These are phyloP conservation scores for Scheffersomyces coipomensis DNA, from an alignment of 805 yeast genomes.

Conservation along the genomic window DNA sequence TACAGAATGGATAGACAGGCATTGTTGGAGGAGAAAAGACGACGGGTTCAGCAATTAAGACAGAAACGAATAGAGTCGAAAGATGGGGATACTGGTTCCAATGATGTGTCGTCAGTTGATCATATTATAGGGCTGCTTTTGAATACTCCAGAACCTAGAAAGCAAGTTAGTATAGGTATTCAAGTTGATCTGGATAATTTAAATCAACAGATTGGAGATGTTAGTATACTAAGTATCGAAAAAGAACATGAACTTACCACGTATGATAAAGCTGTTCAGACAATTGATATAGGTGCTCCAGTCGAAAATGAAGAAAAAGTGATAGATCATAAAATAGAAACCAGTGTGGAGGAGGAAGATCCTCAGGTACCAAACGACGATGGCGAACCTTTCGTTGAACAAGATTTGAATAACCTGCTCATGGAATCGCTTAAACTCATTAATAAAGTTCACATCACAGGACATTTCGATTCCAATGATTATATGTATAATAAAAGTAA, in stretches of 20 bases:
- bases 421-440: slow-evolving; percentile 22
- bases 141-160: background rate
- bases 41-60: slow-evolving; percentile 27
- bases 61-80: too few relatives aligned
- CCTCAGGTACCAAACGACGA: background rate
- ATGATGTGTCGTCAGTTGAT: background rate
- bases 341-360: slow-evolving; percentile 1
- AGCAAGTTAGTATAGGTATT: background rate
- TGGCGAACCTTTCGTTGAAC: slow-evolving; percentile 13
- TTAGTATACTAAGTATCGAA: background rate
- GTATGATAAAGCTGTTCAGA: slow-evolving; percentile 23
- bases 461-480: too few relatives aligned
- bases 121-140: background rate
- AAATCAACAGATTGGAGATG: too few relatives aligned
- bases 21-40: slow-evolving; percentile 38
- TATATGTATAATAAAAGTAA: background rate
- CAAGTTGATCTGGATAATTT: background rate
- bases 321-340: background rate
- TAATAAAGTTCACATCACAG: slow-evolving; percentile 14
- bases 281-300: slow-evolving; percentile 5
- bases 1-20: slow-evolving; percentile 32
- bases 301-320: slow-evolving; percentile 1
- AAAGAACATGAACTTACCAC: slow-evolving; percentile 9
- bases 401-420: slow-evolving; percentile 16
- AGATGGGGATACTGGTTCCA: background rate